Base-by-base conservation (phyloP, 179 eudicot species). In the Drosera spatulata region DNA sequence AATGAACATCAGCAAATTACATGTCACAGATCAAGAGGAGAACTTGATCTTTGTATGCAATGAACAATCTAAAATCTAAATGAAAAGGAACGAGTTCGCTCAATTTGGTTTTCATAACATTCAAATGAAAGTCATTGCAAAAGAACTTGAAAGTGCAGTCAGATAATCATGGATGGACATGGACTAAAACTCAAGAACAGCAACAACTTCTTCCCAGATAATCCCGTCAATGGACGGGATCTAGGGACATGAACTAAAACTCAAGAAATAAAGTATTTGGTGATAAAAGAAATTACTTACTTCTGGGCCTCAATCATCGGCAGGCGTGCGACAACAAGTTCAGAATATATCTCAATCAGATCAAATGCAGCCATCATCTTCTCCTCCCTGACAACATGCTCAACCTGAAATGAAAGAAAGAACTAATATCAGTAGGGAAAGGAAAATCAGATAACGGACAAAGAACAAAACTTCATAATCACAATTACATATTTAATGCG, bases 321-420 rank as follows among this genome's bases (percentile, higher is more conserved):
- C 77, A 93, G 66, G 44, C 96, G 96, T 47, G 87, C 85, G 42
- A 72, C 93, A 50, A 85, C 62, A 71, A 93, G 93, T 67, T 89
- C 99, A 66, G 90, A 89, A 61, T 93, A 93, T 67, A 93, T 70
- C 73, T 78, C 88, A 63, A 93, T 71, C 71, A 89, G 81, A 49
- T 89, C 97, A 70, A 73, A 93, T 41, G 99, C 96, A 61, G 85
- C 85, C 64, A 81, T 71, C 59, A 68, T 78, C 82, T 93, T 93
- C 87, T 89, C 88, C 71, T 93, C 99, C 76, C 96, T 75, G 60
- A 89, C 75, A 52, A 85, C 88, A 80, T 93, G 97, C 68, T 93
- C 97, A 69, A 93, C 97, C 99, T 89, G 82, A 76, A 43, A 75
- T 55, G 37, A 7, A 56, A 55, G 57, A 64, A 7, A n/a, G 14